Evolutionary conservation across 768 basidiomycete genomes (phyloP).

Genomic region (Cytidiella melzeri): DNA sequence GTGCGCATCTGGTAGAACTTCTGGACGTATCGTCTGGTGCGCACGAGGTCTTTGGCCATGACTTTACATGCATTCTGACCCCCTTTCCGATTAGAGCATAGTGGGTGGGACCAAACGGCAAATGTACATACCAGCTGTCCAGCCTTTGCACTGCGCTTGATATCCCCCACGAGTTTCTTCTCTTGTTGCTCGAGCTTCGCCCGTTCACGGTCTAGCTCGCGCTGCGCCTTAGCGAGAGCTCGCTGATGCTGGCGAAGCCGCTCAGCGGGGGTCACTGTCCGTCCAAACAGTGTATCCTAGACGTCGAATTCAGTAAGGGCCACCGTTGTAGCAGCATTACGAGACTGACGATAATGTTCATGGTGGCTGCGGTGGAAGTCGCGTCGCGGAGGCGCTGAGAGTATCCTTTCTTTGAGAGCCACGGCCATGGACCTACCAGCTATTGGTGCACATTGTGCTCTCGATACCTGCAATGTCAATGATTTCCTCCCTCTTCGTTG

Average conservation of each 20-base stretch:
- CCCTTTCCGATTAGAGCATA: conserved; percentile 13
- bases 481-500: conserved; percentile 81
- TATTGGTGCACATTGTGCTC: conserved; percentile 63
- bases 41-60: conserved; percentile 97
- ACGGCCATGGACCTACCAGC: conserved; percentile 37
- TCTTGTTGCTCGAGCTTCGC: conserved; percentile 91
- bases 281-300: conserved; percentile 95
- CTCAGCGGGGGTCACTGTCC: conserved; percentile 92
- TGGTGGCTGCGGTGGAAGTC: conserved; percentile 28
- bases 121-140: conserved; percentile 76
- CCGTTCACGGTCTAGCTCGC: conserved; percentile 95
- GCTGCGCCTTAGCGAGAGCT: conserved; percentile 91
- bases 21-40: conserved; percentile 91
- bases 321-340: background rate
- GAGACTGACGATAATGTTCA: conserved; percentile 72
- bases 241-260: conserved; percentile 96
- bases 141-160: conserved; percentile 92
- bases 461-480: conserved; percentile 48
- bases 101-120: background rate
- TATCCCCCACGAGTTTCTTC: conserved; percentile 93
- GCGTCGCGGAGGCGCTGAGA: too few relatives aligned
- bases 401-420: background rate
- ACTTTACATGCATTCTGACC: conserved; percentile 95
- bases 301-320: conserved; percentile 13
- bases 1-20: conserved; percentile 99